Base-by-base conservation (phyloP, 192 early-diverging fungal genomes). In the Umbelopsis isabellina region DNA sequence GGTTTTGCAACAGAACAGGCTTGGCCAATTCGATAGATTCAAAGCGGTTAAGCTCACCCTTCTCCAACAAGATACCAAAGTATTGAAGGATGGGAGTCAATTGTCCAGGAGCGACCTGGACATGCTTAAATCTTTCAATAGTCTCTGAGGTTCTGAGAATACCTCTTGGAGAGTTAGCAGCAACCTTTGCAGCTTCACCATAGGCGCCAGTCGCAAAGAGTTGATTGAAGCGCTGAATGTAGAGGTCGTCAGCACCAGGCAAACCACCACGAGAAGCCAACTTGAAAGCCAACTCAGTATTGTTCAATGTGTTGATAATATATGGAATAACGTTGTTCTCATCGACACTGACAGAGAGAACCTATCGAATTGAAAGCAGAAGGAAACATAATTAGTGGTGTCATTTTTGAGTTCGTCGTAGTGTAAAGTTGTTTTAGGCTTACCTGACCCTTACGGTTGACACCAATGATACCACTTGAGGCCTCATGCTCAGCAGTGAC, bases 371-470 rank as follows among this genome's bases (percentile, higher is more conserved):
- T 46, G 27, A 18, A 13, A 76, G 4, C 22, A 25, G 22, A 68
- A 47, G 10, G 68, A 66, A n/a, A 33, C 25, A 46, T 16, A 44
- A 67, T 27, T 37, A 30, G 25, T 30, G 27, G 27, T 30, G 44
- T 11, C 20, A 64, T 47, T 1, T 1, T 47, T 16, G n/a, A 35
- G 1, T 71, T 33, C 23, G 13, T 22, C 48, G 20, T 58, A 33
- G 21, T 20, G 2, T 22, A 25, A 52, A 41, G n/a, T 47, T 52
- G 64, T 22, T 15, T 16, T 46, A 16, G 27, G 4, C 70, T 21
- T 75, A 89, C 90, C 81, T 95, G 94, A 52, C 97, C 97, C 79
- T 95, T 97, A 72, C 94, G 89, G 82, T 99, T 99, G 67, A 99
- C 91, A 47, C 90, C 95, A 72, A 99, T 92, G 27, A 99, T 89